Evolutionary conservation across 2,329 filamentous ascomycete genomes (phyloP).

Genomic region (Alternaria triticimaculans): DNA sequence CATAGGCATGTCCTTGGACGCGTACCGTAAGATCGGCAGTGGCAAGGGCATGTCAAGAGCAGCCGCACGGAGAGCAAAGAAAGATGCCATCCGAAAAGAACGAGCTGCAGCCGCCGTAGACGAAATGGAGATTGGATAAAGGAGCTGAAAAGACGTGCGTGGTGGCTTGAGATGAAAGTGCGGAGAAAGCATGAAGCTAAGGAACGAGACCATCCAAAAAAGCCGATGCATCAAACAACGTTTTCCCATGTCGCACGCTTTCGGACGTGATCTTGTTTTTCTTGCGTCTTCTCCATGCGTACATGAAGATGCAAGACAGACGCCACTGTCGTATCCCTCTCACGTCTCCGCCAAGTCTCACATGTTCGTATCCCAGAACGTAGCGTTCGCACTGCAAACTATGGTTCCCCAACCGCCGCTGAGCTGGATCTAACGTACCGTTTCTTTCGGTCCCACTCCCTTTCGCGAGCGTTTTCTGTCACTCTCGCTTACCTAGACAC

Average conservation of each 20-base stretch:
- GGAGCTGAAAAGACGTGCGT: neutral
- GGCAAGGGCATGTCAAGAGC: conserved; percentile 7
- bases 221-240: neutral
- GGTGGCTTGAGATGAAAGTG: neutral
- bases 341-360: neutral
- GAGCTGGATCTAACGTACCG: neutral
- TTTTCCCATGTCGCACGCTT: neutral
- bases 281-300: no score
- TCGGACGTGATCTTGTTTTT: neutral
- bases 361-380: neutral
- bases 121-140: conserved; percentile 17
- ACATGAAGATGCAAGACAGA: neutral
- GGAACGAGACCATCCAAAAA: neutral
- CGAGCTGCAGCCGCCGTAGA: conserved; percentile 3
- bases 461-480: neutral
- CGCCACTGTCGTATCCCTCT: neutral
- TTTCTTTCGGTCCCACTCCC: neutral
- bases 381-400: neutral
- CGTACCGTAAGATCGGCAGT: conserved; percentile 11
- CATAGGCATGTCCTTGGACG: conserved; percentile 20
- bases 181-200: neutral
- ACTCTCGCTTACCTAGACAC: neutral
- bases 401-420: neutral
- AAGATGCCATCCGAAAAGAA: conserved; percentile 1
- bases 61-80: conserved; percentile 6